phyloP scores from a whole-genome alignment of 129 eudicot genomes.

The Flaveria sonorensis region DNA sequence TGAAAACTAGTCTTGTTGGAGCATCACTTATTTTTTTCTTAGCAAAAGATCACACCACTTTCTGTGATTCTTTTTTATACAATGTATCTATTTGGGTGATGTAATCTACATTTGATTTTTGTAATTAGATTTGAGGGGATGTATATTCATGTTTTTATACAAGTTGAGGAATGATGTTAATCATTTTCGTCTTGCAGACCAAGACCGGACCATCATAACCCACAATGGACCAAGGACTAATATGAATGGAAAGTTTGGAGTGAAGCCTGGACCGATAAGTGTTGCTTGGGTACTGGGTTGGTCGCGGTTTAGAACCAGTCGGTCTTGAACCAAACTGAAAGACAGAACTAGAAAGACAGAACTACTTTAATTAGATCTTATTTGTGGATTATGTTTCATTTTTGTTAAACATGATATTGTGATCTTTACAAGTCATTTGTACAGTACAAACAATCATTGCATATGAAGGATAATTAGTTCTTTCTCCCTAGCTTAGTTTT shows the following conservation, averaged over 20 bases:
- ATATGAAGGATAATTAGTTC: not conserved
- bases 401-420: slow-evolving; percentile 1
- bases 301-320: not conserved
- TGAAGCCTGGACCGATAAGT: not conserved
- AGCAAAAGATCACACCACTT: no score
- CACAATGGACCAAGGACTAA: not conserved
- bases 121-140: not conserved
- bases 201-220: slow-evolving; percentile 3
- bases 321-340: not conserved
- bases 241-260: not conserved
- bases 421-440: slow-evolving; percentile 8
- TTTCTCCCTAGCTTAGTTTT: not conserved
- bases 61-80: not conserved
- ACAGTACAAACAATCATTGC: slow-evolving; percentile 10
- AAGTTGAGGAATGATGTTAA: slow-evolving; percentile 6
- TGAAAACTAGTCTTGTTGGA: not conserved
- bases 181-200: not conserved
- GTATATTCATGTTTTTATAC: not conserved
- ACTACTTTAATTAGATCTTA: not conserved
- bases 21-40: no score
- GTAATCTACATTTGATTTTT: not conserved
- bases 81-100: not conserved
- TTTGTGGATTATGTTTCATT: slow-evolving; percentile 2
- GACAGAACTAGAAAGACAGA: not conserved
- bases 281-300: not conserved